Percentiles rank a stretch among this genome's conserved stretches.
Conservation (phyloP, 371 early-diverging fungal species). For the Dichotomocladium elegans region DNA sequence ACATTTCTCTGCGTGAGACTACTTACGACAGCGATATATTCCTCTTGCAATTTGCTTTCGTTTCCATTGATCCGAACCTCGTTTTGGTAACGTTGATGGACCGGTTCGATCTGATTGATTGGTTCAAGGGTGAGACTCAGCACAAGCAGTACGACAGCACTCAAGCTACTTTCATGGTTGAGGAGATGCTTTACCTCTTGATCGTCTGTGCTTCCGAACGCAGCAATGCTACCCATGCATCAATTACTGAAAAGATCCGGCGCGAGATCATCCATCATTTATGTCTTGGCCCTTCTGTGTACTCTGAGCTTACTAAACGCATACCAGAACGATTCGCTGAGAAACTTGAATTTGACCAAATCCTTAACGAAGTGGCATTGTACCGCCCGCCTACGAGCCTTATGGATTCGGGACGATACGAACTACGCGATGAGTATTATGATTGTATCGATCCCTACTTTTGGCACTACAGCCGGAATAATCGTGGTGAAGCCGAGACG, state of each 20-base stretch:
- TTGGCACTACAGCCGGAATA: slow-evolving; percentile 87
- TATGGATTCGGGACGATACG: slow-evolving; percentile 81
- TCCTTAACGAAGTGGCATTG: slow-evolving; percentile 71
- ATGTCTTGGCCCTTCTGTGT: slow-evolving; percentile 63
- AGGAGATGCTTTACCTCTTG: slow-evolving; percentile 79
- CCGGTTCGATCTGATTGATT: slow-evolving; percentile 74
- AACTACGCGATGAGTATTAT: slow-evolving; percentile 77
- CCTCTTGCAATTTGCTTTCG: slow-evolving; percentile 69
- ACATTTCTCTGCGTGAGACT: slow-evolving; percentile 72
- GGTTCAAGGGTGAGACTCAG: slow-evolving; percentile 69
- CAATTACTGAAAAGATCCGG: slow-evolving; percentile 2
- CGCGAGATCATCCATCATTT: slow-evolving; percentile 76
- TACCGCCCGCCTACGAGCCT: slow-evolving; percentile 79
- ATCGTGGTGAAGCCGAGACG: slow-evolving; percentile 85
- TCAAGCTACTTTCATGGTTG: slow-evolving; percentile 74
- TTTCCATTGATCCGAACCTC: slow-evolving; percentile 66
- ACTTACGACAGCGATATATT: slow-evolving; percentile 81
- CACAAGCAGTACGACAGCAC: slow-evolving; percentile 60
- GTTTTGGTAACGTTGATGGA: slow-evolving; percentile 74
- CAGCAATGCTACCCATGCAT: slow-evolving; percentile 41
- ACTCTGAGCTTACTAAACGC: slow-evolving; percentile 80
- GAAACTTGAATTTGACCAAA: slow-evolving; percentile 70
- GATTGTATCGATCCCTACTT: slow-evolving; percentile 88
- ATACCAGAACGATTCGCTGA: slow-evolving; percentile 82
- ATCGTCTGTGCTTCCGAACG: slow-evolving; percentile 86